Evolutionary conservation across 2,329 filamentous ascomycete species (phyloP).

Genomic region (Beauveria brongniartii): DNA sequence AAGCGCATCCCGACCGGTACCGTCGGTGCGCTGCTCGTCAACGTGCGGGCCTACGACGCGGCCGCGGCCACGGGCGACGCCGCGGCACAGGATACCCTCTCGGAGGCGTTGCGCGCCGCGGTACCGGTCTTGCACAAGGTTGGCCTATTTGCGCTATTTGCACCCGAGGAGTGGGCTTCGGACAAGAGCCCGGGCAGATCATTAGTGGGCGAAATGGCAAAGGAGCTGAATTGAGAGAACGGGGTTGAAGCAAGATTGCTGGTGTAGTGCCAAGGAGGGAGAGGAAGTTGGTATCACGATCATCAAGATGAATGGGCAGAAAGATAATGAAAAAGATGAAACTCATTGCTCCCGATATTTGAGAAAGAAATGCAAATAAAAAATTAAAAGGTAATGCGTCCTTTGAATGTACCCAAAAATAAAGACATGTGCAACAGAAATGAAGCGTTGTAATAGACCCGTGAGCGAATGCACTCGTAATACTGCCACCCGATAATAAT

Average conservation of each 20-base stretch:
- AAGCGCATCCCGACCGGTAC: slow-evolving; percentile 13
- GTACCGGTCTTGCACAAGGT: slow-evolving; percentile 12
- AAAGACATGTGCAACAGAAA: background rate
- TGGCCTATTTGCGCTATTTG: slow-evolving; percentile 14
- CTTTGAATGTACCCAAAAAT: background rate
- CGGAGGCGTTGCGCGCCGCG: slow-evolving; percentile 9
- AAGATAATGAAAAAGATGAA: too few species aligned
- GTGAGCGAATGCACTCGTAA: background rate
- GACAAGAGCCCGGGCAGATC: slow-evolving; percentile 6
- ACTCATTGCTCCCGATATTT: too few species aligned
- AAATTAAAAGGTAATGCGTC: background rate
- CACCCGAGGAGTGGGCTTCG: slow-evolving; percentile 12
- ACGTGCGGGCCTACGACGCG: slow-evolving; percentile 12
- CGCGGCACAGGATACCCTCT: background rate
- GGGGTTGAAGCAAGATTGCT: too few species aligned
- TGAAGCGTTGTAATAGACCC: background rate
- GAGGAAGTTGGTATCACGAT: too few species aligned
- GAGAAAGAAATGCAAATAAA: too few species aligned
- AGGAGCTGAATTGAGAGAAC: background rate
- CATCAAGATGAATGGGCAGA: too few species aligned
- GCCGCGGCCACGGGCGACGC: background rate
- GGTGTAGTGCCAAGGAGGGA: too few species aligned
- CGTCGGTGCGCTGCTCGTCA: slow-evolving; percentile 13
- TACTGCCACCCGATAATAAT: background rate
- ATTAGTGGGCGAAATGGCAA: slow-evolving; percentile 11